Evolutionary conservation across 2,329 filamentous ascomycete genomes (phyloP).

Genomic region (Pezicula carpinea): DNA sequence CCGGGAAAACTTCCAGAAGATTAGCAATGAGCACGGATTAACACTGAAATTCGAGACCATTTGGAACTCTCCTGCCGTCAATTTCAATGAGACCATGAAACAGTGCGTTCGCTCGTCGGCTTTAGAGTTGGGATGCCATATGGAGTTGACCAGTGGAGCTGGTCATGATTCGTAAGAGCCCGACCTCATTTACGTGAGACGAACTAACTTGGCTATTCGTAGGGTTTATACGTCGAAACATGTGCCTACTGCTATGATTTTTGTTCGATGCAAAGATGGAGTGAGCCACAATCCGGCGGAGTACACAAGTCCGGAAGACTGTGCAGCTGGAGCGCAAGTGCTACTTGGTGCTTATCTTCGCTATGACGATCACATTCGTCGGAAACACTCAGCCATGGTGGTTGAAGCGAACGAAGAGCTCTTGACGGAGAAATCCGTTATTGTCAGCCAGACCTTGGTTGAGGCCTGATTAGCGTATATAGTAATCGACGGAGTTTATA

Average conservation of each 20-base stretch:
- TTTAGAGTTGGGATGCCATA: slow-evolving; percentile 16
- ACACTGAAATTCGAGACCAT: slow-evolving; percentile 9
- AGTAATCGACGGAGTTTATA: no score
- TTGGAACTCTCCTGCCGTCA: slow-evolving; percentile 15
- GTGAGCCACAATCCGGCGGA: slow-evolving; percentile 20
- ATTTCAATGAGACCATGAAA: slow-evolving; percentile 19
- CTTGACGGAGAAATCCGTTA: not conserved
- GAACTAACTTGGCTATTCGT: slow-evolving; percentile 21
- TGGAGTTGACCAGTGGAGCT: slow-evolving; percentile 14
- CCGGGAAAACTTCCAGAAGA: slow-evolving; percentile 9
- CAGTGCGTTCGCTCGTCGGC: slow-evolving; percentile 16
- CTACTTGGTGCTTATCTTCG: slow-evolving; percentile 33
- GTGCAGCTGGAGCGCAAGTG: slow-evolving; percentile 45
- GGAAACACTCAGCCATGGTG: slow-evolving; percentile 2
- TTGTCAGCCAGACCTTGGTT: not conserved
- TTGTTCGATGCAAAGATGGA: slow-evolving; percentile 24
- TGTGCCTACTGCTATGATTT: slow-evolving; percentile 29
- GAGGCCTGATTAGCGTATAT: not conserved
- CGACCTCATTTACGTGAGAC: not conserved
- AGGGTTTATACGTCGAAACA: slow-evolving; percentile 23
- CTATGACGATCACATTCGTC: slow-evolving; percentile 22
- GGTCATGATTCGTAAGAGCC: slow-evolving; percentile 20
- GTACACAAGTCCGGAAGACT: slow-evolving; percentile 28
- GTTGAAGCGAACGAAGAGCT: not conserved
- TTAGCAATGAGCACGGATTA: slow-evolving; percentile 13